Evolutionary conservation across 306 rosid genomes (phyloP).

Genomic region (Casuarina glauca): DNA sequence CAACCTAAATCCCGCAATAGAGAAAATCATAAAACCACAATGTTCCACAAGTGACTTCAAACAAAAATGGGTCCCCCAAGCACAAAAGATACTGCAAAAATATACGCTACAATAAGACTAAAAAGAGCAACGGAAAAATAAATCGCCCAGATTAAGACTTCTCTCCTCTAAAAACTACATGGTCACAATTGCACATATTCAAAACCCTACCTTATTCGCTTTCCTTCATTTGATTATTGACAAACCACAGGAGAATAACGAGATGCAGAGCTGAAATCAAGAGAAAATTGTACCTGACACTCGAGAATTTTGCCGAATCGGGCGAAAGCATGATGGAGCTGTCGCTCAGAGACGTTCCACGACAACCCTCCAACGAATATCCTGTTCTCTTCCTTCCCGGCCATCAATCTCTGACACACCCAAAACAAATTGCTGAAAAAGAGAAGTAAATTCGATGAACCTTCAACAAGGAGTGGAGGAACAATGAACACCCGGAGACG

Average conservation of each 20-base stretch:
- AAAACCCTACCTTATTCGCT: not conserved
- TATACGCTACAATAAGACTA: not conserved
- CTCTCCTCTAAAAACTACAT: too few relatives aligned
- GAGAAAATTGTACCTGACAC: slow-evolving; percentile 57
- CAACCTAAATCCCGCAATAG: not conserved
- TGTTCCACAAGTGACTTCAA: not conserved
- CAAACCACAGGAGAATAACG: not conserved
- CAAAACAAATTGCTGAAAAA: not conserved
- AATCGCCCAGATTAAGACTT: not conserved
- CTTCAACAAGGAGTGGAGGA: not conserved
- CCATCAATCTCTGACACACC: slow-evolving; percentile 43
- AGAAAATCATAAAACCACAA: not conserved
- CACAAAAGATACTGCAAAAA: not conserved
- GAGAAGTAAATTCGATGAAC: slow-evolving; percentile 14
- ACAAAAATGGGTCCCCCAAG: not conserved
- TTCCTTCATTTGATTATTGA: slow-evolving; percentile 12
- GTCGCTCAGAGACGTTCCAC: slow-evolving; percentile 88
- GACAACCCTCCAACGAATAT: slow-evolving; percentile 92
- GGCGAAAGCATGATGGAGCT: slow-evolving; percentile 74
- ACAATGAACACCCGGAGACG: not conserved
- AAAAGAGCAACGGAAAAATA: not conserved
- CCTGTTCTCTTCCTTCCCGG: slow-evolving; percentile 80
- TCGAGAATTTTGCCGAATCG: slow-evolving; percentile 85
- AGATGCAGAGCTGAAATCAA: not conserved
- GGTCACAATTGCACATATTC: not conserved